phyloP scores from a whole-genome alignment of 208 protist genomes.

The Trypanosoma grayi region DNA sequence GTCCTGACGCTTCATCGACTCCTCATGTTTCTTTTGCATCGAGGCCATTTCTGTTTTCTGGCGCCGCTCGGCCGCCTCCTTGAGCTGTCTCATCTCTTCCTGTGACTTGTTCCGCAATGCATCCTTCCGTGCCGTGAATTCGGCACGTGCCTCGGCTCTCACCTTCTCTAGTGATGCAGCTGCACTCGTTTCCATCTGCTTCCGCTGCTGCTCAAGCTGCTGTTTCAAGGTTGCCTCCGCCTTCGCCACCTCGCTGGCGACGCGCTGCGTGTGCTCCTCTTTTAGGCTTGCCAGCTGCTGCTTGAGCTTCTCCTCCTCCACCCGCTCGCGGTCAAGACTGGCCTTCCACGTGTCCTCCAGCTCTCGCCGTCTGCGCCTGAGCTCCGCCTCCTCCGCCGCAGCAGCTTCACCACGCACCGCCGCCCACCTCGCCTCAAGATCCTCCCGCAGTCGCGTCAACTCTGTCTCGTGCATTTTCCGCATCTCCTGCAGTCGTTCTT shows the following conservation, averaged over 20 bases:
- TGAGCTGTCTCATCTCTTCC: conserved; percentile 15
- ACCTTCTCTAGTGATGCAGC: conserved; percentile 5
- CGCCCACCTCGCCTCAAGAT: conserved; percentile 30
- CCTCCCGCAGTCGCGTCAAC: conserved; percentile 35
- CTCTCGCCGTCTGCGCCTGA: conserved; percentile 28
- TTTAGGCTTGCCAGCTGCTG: conserved; percentile 28
- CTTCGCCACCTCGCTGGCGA: conserved; percentile 24
- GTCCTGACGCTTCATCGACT: neutral
- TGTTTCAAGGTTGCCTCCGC: conserved; percentile 22
- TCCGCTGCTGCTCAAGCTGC: conserved; percentile 18
- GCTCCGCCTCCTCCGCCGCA: conserved; percentile 18
- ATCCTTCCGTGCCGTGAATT: conserved; percentile 9
- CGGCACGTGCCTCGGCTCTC: conserved; percentile 4
- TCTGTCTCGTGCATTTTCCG: conserved; percentile 43
- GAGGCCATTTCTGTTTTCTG: conserved; percentile 16
- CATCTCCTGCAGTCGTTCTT: conserved; percentile 38
- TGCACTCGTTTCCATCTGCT: neutral
- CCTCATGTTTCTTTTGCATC: conserved; percentile 8
- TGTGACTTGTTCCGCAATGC: conserved; percentile 21
- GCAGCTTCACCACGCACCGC: conserved; percentile 7
- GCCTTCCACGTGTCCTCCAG: conserved; percentile 44
- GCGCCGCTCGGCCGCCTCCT: conserved; percentile 11
- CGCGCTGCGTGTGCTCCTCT: conserved; percentile 13
- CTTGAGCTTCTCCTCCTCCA: conserved; percentile 35
- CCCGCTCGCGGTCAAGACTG: conserved; percentile 34